Base-by-base conservation (phyloP, 495 filamentous ascomycete genomes). In the Trichoderma reesei region DNA sequence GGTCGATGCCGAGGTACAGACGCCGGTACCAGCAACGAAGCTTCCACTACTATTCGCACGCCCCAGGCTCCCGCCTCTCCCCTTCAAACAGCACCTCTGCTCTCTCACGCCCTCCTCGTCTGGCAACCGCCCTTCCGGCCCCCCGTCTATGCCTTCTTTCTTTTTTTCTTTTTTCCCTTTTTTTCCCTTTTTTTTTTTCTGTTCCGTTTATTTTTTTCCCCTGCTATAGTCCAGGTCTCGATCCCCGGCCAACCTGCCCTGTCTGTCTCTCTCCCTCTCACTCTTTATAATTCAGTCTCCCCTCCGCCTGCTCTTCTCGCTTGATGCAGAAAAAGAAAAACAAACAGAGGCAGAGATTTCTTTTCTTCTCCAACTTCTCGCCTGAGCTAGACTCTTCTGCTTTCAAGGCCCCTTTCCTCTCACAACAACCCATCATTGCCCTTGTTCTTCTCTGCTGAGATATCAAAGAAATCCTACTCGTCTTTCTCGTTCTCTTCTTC, bases 231-330 rank as follows among this genome's bases (percentile, higher is more conserved):
- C 51, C 13, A 48, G 14, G 31, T n/a, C 51, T 14, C 51, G 51
- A 34, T 39, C 11, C 42, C 42, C 42, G 16, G 16, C 42, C 42
- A 46, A 46, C 42, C 42, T 46, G 42, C 42, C 42, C 37, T 39
- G n/a, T n/a, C n/a, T n/a, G n/a, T n/a, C n/a, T n/a, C n/a, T n/a
- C n/a, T 51, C n/a, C 18, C 46, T 51, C 20, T 48, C 44, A n/a
- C 44, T 48, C n/a, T 56, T 56, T 56, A 56, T 56, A 56, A 56
- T 56, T 34, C 51, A 56, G n/a, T 26, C 51, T 56, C 18, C 20
- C 51, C 51, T 56, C 51, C 51, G 51, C 16, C 51, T 34, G 26
- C 20, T 56, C 26, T 56, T 56, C 51, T 34, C 26, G 51, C 8
- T 14, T 34, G 51, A 11, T 11, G n/a, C 16, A 56, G 51, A 34